Evolutionary conservation across 163 green algal genomes (phyloP).

Genomic region (Scenedesmus sp.): DNA sequence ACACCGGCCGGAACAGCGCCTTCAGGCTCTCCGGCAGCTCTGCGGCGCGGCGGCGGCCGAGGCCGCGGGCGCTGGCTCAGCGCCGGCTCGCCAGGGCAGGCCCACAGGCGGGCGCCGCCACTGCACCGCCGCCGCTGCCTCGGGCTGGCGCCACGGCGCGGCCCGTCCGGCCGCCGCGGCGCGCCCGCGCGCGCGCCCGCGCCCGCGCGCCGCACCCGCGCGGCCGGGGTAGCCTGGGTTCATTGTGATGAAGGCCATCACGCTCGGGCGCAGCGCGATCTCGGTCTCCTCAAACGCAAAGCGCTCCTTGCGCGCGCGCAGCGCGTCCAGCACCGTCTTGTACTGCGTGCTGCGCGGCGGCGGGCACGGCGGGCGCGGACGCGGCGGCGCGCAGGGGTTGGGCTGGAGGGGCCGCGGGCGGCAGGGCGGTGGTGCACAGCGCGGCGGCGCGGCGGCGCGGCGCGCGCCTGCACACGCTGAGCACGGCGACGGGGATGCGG

Average conservation of each 20-base stretch:
- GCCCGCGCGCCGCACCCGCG: constrained; percentile 54
- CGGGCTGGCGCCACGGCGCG: background rate
- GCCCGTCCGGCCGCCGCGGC: background rate
- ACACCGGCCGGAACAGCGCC: constrained; percentile 90
- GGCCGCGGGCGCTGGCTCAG: too few species aligned
- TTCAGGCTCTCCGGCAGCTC: constrained; percentile 97
- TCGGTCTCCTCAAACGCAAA: constrained; percentile 93
- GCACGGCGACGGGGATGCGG: constrained; percentile 85
- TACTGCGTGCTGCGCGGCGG: constrained; percentile 86
- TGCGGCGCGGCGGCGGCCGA: constrained; percentile 47
- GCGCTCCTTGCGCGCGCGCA: constrained; percentile 83
- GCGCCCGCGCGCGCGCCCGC: too few species aligned
- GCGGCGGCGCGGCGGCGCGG: too few species aligned
- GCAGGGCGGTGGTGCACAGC: too few species aligned
- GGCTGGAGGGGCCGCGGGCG: too few species aligned
- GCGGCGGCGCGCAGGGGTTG: background rate
- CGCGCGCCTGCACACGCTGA: constrained; percentile 72
- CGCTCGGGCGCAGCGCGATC: constrained; percentile 77
- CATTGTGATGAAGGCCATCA: constrained; percentile 98
- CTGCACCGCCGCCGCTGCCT: background rate
- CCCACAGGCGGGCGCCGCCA: too few species aligned
- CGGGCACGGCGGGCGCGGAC: background rate
- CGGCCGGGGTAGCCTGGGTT: constrained; percentile 95
- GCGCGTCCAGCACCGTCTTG: constrained; percentile 94
- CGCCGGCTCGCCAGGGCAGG: too few species aligned